phyloP scores from a whole-genome alignment of 2,329 filamentous ascomycete genomes.

The Cladosporium austrohemisphaericum region DNA sequence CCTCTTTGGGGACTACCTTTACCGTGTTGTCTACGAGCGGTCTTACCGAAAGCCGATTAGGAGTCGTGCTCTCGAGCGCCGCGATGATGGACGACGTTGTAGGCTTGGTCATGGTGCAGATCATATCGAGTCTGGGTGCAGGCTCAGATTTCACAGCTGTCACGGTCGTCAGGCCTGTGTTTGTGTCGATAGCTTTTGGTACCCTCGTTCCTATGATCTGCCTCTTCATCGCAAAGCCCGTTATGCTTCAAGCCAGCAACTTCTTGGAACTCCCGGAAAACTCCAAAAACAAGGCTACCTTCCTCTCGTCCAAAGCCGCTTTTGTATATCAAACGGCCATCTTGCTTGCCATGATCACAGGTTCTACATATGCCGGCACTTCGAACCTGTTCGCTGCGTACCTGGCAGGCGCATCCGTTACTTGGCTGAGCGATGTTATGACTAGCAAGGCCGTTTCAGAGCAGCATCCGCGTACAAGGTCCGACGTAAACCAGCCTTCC shows the following conservation, averaged over 20 bases:
- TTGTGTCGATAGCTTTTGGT: conserved; percentile 52
- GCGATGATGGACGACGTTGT: conserved; percentile 82
- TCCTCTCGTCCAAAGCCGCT: conserved; percentile 30
- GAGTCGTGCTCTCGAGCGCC: conserved; percentile 62
- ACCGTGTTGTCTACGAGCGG: conserved; percentile 60
- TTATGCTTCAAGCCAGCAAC: conserved; percentile 26
- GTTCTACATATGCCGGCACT: conserved; percentile 57
- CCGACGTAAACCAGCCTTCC: too few relatives aligned
- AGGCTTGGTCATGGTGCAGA: conserved; percentile 71
- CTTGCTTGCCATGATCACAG: conserved; percentile 49
- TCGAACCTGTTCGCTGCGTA: conserved; percentile 63
- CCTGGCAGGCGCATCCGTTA: conserved; percentile 53
- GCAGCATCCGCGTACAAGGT: too few relatives aligned
- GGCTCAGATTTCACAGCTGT: conserved; percentile 34
- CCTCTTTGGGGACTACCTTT: conserved; percentile 69
- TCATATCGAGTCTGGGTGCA: conserved; percentile 64
- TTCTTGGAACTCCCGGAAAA: not conserved
- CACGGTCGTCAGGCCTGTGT: conserved; percentile 49
- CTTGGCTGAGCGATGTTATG: conserved; percentile 54
- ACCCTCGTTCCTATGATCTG: conserved; percentile 47
- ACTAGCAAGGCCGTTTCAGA: too few relatives aligned
- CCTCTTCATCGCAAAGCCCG: conserved; percentile 43
- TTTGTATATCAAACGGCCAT: conserved; percentile 49
- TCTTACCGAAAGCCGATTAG: conserved; percentile 54
- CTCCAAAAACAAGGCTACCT: not conserved